Conservation (phyloP, 2,329 filamentous ascomycete species). For the Botryotinia globosa region DNA sequence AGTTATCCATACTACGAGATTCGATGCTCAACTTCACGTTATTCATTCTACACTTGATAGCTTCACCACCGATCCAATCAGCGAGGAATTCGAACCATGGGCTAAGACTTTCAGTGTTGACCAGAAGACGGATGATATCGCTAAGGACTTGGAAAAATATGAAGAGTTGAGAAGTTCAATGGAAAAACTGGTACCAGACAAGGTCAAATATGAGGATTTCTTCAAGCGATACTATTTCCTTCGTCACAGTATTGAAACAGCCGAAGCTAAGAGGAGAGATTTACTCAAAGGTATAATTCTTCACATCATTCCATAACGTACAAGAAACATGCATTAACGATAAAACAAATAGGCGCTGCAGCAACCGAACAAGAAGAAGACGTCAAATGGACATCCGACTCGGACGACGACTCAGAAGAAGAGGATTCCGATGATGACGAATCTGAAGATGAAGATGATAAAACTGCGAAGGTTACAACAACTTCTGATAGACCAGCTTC, state of each 20-base stretch:
- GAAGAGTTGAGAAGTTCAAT: slow-evolving; percentile 81
- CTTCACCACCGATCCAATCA: slow-evolving; percentile 77
- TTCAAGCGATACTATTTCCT: slow-evolving; percentile 97
- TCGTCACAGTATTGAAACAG: slow-evolving; percentile 86
- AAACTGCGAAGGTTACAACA: slow-evolving; percentile 28
- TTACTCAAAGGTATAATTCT: slow-evolving; percentile 74
- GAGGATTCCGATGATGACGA: background rate
- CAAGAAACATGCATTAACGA: background rate
- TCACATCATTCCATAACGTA: background rate
- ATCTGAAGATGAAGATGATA: background rate
- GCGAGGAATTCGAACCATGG: slow-evolving; percentile 73
- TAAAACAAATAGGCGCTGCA: slow-evolving; percentile 45
- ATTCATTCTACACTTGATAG: slow-evolving; percentile 83
- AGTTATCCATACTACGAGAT: slow-evolving; percentile 89
- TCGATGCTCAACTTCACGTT: slow-evolving; percentile 93
- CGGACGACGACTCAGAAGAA: slow-evolving; percentile 59
- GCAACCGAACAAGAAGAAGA: slow-evolving; percentile 65
- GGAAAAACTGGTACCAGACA: slow-evolving; percentile 93
- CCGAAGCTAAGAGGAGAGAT: slow-evolving; percentile 84
- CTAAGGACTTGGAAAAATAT: slow-evolving; percentile 78
- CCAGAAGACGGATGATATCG: slow-evolving; percentile 79
- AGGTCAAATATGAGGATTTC: slow-evolving; percentile 84
- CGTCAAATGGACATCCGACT: slow-evolving; percentile 64
- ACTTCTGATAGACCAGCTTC: slow-evolving; percentile 44
- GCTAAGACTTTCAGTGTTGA: slow-evolving; percentile 73